Conservation (phyloP, 352 stramenopile genomes). For the Globisporangium viniferum region DNA sequence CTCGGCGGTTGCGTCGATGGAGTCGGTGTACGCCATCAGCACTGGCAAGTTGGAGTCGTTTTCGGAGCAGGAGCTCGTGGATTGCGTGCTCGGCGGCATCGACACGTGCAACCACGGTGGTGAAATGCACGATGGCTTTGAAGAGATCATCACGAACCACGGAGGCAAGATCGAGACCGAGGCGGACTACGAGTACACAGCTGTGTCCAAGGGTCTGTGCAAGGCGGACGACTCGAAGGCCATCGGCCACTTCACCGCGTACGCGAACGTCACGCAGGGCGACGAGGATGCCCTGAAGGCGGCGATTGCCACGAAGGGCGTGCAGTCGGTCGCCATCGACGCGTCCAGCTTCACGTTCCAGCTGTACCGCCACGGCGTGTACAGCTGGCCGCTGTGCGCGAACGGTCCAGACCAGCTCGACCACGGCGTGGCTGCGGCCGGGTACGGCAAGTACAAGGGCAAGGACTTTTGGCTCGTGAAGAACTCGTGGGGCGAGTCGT, state of each 20-base stretch:
- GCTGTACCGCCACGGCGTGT: constrained; percentile 76
- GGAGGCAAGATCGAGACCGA: constrained; percentile 34
- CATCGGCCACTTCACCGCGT: constrained; percentile 47
- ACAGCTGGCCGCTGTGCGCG: constrained; percentile 38
- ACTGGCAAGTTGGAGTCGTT: constrained; percentile 47
- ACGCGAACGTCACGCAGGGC: constrained; percentile 65
- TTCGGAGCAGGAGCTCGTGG: constrained; percentile 53
- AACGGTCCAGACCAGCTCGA: constrained; percentile 75
- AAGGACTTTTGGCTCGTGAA: constrained; percentile 94
- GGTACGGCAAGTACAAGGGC: constrained; percentile 88
- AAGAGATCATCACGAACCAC: constrained; percentile 40
- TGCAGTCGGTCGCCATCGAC: constrained; percentile 88
- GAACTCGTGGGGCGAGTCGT: constrained; percentile 91
- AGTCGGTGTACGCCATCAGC: constrained; percentile 29
- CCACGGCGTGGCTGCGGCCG: constrained; percentile 92
- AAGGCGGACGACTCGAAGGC: constrained; percentile 29
- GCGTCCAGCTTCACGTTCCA: constrained; percentile 79
- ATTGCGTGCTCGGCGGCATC: constrained; percentile 29
- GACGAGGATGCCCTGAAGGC: constrained; percentile 84
- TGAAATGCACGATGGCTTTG: constrained; percentile 40
- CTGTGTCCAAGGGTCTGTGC: constrained; percentile 31
- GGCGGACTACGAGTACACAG: constrained; percentile 38
- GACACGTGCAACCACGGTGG: constrained; percentile 41
- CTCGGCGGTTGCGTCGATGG: constrained; percentile 51
- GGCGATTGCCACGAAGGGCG: constrained; percentile 75